Base-by-base conservation (phyloP, 768 basidiomycete species). In the Gautieria morchelliformis region DNA sequence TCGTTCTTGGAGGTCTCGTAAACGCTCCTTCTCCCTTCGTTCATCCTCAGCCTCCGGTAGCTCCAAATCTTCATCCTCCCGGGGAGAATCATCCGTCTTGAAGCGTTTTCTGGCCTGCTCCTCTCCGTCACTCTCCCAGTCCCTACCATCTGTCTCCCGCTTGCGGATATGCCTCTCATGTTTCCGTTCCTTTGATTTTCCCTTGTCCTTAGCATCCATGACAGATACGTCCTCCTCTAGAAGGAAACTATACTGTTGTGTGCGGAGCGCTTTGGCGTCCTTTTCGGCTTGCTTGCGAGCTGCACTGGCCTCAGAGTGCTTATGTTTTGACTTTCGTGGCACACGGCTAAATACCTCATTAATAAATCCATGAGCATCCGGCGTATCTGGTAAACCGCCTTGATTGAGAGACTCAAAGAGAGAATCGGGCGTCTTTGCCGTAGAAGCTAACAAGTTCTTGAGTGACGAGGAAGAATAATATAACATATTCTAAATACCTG, bases 121-220 rank as follows among this genome's bases (percentile, higher is more conserved):
- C 58, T 93, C 92, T 59, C 90, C 91, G 60, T 92, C 93, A 62
- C 89, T 91, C 68, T 91, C 88, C 92, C 93, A 94, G 59, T 90
- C 87, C 55, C 83, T 85, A 20, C 74, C 80, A 60, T 89, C 87
- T 58, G 83, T 79, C 32, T 94, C 92, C 50, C 92, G 75, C 68
- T 93, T 94, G 62, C 93, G 77, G 40, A 80, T 75, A 60, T 84
- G 81, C 56, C 82, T 77, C 39, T 87, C 85, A 64, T 73, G 74
- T 46, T 53, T 53, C 22, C 52, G 9, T 14, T 58, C 58, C 58
- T 82, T 82, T 62, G 77, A 77, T 27, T 46, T 55, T 22, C 24
- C 40, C 60, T 73, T 75, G 46, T 59, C 69, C 67, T 60, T 64
- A 56, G 52, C 35, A 56, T 76, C 72, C 33, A 54, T 61, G 41